Base-by-base conservation (phyloP, 2,329 filamentous ascomycete genomes). In the Paradendryphiella salina region DNA sequence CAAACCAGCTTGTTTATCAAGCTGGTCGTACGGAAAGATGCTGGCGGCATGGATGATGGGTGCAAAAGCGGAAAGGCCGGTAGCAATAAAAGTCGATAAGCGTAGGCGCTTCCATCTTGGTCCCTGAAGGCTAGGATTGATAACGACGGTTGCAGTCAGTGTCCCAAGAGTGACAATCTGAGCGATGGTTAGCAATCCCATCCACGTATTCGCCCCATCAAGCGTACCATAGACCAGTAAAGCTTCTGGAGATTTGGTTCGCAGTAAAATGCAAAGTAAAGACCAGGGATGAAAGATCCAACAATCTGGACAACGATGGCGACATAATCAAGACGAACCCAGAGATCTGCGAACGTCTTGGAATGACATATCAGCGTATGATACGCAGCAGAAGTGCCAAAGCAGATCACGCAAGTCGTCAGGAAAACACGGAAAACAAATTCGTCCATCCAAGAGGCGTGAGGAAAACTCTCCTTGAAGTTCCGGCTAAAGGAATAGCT, bases 281-380 rank as follows among this genome's bases (percentile, higher is more conserved):
- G 75, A 45, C 88, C 88, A 2, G 92, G 90, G 43, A 96, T 83
- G 67, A 92, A 95, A 68, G 87, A 91, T 8, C 92, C 92, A 49
- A 91, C 87, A 50, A 96, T 96, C 56, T 96, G 77, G 38, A 85
- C 82, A 21, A 96, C 88, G 61, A 97, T 96, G 10, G 92, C 93
- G 6, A 91, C 83, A 71, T 96, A 96, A 70, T 97, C 92, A 52
- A 96, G 76, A 70, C 93, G 88, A 70, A 96, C 96, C 17, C 90
- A 90, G 76, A 90, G 87, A 58, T 82, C 86, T 2, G 87, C 84
- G 15, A 96, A 88, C 1, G 73, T 71, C 31, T 83, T 82, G 11
- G 88, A 93, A 73, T 96, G 92, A 59, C 96, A 95, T 20, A 80
- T 84, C 43, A 96, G 80, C 3, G 88, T 81, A 70, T 97, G 92